These are phyloP conservation scores for Colletotrichum costaricense DNA, from an alignment of 2,329 filamentous ascomycete species.

Conservation along the genomic window DNA sequence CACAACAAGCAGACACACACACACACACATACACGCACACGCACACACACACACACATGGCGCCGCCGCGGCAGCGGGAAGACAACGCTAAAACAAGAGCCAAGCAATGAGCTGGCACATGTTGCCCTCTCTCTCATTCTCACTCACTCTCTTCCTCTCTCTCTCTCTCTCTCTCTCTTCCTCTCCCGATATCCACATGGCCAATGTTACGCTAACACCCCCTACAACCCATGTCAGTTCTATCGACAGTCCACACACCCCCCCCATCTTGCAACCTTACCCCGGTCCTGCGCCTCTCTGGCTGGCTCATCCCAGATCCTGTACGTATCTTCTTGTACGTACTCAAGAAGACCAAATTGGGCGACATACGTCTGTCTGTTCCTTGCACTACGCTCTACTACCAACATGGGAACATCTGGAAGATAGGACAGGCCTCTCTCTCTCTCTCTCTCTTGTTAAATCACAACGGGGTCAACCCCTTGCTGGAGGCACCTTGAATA, in stretches of 20 bases:
- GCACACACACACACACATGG: slow-evolving; percentile 34
- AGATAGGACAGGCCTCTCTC: background rate
- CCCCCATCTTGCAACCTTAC: background rate
- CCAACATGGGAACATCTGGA: slow-evolving; percentile 11
- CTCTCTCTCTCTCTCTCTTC: slow-evolving; percentile 16
- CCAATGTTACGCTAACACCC: slow-evolving; percentile 3
- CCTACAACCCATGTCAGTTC: background rate
- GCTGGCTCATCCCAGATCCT: background rate
- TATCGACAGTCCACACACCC: slow-evolving; percentile 11
- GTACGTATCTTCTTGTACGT: slow-evolving; percentile 26
- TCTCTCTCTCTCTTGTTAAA: slow-evolving; percentile 12
- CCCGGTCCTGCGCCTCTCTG: background rate
- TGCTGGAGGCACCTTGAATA: slow-evolving; percentile 19
- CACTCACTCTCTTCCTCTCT: slow-evolving; percentile 33
- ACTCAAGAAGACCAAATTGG: slow-evolving; percentile 12
- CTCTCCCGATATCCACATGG: slow-evolving; percentile 33
- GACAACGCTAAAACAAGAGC: slow-evolving; percentile 13
- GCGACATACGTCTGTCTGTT: slow-evolving; percentile 13
- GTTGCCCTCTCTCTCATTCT: slow-evolving; percentile 17
- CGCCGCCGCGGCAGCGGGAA: slow-evolving; percentile 29
- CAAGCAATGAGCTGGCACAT: slow-evolving; percentile 28
- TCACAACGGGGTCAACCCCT: slow-evolving; percentile 26
- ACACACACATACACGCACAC: slow-evolving; percentile 37
- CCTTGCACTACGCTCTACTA: slow-evolving; percentile 14
- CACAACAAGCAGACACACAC: slow-evolving; percentile 40